Evolutionary conservation across 306 rosid species (phyloP), one percentile per base, ranked within the genome.

Genomic region (Spatholobus suberectus): DNA sequence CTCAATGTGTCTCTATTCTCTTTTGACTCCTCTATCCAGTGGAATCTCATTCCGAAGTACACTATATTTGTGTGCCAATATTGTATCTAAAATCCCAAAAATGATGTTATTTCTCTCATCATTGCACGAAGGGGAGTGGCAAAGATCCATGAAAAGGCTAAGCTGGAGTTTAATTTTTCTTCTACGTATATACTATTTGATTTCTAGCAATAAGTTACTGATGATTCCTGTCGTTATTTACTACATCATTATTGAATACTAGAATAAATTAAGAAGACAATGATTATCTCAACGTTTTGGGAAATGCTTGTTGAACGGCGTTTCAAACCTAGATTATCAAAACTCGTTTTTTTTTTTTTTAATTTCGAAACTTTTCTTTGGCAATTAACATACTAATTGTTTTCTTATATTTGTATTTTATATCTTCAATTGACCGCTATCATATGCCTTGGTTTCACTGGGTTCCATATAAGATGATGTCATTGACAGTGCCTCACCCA

Each of bases 1-100:
- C 89, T 88, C 93, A 82, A 88, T 62, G 47, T 90, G 90, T 90
- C 90, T 83, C 88, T 81, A 86, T 55, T 83, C 82, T 80, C 92
- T 91, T 91, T 91, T 90, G 96, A 91, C 93, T 85, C 87, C 87
- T 81, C 58, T 61, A 6, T 61, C 13, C 47, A 38, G 23, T 38
- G 47, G 66, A 21, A 81, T 32, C 62, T 4, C 61, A 72, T 67
- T 47, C 47, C 83, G 69, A 83, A 55, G 79, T 69, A 32, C 81
- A 51, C n/a, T 27, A 29, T 63, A 58, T 71, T 58, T 61, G 29
- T 68, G 65, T 51, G 69, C 70, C 73, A 17, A 58, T 71, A 41
- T 75, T 67, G 18, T 4, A 35, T 75, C 82, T 72, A 54, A 58
- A 63, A 67, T 32, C 61, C 38, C 81, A 18, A 51, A 46, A 14